A percentile compares a stretch with the other conserved stretches of the same genome.
phyloP scores from a whole-genome alignment of 2,329 filamentous ascomycete species.

The Lasiodiplodia citricola region DNA sequence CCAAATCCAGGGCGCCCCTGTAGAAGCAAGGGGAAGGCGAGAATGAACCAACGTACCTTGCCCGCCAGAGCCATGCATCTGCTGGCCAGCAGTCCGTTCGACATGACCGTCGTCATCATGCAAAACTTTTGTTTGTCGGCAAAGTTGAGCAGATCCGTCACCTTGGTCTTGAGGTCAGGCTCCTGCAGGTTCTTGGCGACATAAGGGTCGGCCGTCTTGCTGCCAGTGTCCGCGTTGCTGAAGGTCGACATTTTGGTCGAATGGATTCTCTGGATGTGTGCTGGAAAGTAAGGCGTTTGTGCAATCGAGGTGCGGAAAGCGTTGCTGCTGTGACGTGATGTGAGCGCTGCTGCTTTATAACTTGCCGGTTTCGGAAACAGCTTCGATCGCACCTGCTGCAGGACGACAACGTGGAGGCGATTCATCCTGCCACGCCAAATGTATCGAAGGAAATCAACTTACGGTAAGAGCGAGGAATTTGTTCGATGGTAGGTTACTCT shows the following conservation, averaged over 20 bases:
- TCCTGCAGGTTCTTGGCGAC: conserved; percentile 78
- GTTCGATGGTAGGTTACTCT: background rate
- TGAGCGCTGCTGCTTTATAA: conserved; percentile 7
- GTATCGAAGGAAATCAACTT: background rate
- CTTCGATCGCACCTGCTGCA: background rate
- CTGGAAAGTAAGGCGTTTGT: background rate
- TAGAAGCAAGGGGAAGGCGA: background rate
- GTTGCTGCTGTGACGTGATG: conserved; percentile 10
- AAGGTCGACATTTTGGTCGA: conserved; percentile 36
- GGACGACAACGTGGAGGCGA: background rate
- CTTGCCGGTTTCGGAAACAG: conserved; percentile 1
- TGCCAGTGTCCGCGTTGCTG: conserved; percentile 47
- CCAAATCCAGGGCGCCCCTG: no score
- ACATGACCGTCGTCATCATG: conserved; percentile 82
- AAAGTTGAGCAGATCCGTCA: conserved; percentile 75
- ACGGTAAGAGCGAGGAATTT: background rate
- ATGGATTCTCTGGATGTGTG: background rate
- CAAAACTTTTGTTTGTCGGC: conserved; percentile 78
- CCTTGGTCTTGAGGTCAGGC: conserved; percentile 71
- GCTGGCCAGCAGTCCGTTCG: conserved; percentile 72
- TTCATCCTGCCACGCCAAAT: background rate
- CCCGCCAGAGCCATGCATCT: conserved; percentile 85
- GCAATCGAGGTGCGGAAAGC: background rate
- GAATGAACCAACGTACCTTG: conserved; percentile 59
- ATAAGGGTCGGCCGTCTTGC: conserved; percentile 72